Conservation (phyloP, 179 eudicot species). For the Camellia oleifera region DNA sequence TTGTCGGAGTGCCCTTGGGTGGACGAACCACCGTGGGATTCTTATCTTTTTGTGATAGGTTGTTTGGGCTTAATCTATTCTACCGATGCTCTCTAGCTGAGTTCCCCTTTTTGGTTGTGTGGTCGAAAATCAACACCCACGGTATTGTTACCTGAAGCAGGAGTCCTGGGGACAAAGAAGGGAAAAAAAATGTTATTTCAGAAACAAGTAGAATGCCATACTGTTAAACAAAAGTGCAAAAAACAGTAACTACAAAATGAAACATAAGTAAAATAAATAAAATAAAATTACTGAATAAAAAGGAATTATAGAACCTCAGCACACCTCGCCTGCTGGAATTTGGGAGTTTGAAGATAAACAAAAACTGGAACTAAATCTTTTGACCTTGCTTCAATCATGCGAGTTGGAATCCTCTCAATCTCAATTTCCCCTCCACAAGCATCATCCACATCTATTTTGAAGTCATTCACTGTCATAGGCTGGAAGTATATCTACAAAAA, state of each 20-base stretch:
- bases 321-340: constrained; percentile 49
- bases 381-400: constrained; percentile 24
- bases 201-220: not conserved
- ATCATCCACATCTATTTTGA: constrained; percentile 24
- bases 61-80: no score
- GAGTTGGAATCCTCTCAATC: constrained; percentile 61
- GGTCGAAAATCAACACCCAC: no score
- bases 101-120: no score
- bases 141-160: constrained; percentile 27
- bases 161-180: constrained; percentile 26
- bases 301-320: not conserved
- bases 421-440: constrained; percentile 53
- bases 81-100: no score
- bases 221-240: not conserved
- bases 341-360: constrained; percentile 22
- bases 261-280: not conserved
- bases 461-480: constrained; percentile 22
- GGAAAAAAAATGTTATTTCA: not conserved
- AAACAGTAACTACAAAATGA: not conserved
- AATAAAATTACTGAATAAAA: not conserved
- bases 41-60: no score
- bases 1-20: no score
- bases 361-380: no score
- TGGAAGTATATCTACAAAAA: constrained; percentile 61
- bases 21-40: no score